A percentile compares a stretch with the other conserved stretches of the same genome.
Conservation (phyloP, 2,329 filamentous ascomycete species). For the Aspergillus aculeatinus region DNA sequence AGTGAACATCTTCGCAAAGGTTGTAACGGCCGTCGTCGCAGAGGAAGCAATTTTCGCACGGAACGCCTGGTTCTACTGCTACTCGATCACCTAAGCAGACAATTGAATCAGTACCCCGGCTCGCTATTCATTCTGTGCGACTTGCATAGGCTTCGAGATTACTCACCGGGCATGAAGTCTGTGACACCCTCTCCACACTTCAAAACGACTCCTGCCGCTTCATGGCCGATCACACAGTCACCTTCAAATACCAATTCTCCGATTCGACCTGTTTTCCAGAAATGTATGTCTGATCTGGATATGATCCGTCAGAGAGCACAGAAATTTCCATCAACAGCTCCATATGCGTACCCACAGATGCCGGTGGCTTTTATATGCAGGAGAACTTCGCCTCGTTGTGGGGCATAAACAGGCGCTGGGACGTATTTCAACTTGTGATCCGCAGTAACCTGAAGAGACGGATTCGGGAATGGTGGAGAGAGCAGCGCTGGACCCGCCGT, state of each 20-base stretch:
- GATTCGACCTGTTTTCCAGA: conserved; percentile 66
- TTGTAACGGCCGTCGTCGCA: conserved; percentile 63
- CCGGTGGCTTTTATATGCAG: conserved; percentile 64
- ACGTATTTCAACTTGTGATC: conserved; percentile 59
- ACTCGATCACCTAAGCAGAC: conserved; percentile 57
- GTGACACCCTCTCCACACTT: conserved; percentile 57
- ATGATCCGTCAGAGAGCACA: background rate
- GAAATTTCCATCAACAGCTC: background rate
- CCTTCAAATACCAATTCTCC: conserved; percentile 62
- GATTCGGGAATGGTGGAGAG: conserved; percentile 43
- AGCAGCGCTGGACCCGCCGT: background rate
- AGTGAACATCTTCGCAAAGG: conserved; percentile 62
- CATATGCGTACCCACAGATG: conserved; percentile 56
- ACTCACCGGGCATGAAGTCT: conserved; percentile 48
- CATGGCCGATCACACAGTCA: conserved; percentile 66
- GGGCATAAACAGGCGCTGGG: conserved; percentile 58
- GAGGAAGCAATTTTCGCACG: conserved; percentile 61
- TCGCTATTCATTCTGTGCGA: background rate
- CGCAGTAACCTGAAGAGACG: conserved; percentile 59
- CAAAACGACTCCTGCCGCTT: conserved; percentile 62
- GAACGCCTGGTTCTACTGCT: conserved; percentile 65
- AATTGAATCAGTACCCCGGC: background rate
- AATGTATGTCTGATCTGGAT: conserved; percentile 63
- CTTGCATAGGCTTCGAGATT: background rate
- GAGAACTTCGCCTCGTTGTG: conserved; percentile 56